These are phyloP conservation scores for Canna indica DNA, from an alignment of 176 grass and related monocot species.

Conservation along the genomic window DNA sequence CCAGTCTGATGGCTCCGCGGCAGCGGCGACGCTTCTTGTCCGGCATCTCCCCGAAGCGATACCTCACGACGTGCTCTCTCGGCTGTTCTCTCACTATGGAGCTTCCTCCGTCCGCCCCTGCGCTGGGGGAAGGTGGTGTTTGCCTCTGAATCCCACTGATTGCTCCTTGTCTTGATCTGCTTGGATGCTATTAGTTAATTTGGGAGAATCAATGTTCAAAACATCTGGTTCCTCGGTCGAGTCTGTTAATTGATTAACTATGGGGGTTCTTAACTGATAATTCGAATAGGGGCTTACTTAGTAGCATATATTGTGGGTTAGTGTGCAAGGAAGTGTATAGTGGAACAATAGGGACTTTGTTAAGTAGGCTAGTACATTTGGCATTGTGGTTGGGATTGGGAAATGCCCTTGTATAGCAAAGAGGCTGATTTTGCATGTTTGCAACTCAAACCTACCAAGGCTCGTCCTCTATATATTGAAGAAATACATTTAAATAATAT, in stretches of 20 bases:
- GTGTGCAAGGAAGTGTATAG: not conserved
- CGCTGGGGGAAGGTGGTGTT: constrained; percentile 55
- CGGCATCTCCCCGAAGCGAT: constrained; percentile 85
- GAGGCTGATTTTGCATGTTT: too few species aligned
- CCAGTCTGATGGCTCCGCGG: not conserved
- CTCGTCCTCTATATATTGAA: too few species aligned
- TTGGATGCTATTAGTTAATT: not conserved
- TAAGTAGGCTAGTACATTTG: too few species aligned
- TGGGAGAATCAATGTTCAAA: not conserved
- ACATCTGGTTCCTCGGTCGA: not conserved
- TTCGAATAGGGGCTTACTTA: too few species aligned
- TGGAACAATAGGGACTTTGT: not conserved
- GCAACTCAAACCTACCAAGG: too few species aligned
- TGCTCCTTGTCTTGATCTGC: not conserved
- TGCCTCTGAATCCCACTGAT: not conserved
- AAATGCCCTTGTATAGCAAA: too few species aligned
- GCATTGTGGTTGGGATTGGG: too few species aligned
- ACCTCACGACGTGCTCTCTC: constrained; percentile 57
- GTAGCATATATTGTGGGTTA: not conserved
- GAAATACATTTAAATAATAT: too few species aligned
- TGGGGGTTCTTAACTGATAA: too few species aligned
- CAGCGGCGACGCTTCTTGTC: constrained; percentile 57
- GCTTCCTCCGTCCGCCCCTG: constrained; percentile 63
- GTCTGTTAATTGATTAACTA: too few species aligned
- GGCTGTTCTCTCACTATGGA: constrained; percentile 87